These are phyloP conservation scores for Pyracantha coccinea DNA, from an alignment of 331 rosid genomes.

Conservation along the genomic window DNA sequence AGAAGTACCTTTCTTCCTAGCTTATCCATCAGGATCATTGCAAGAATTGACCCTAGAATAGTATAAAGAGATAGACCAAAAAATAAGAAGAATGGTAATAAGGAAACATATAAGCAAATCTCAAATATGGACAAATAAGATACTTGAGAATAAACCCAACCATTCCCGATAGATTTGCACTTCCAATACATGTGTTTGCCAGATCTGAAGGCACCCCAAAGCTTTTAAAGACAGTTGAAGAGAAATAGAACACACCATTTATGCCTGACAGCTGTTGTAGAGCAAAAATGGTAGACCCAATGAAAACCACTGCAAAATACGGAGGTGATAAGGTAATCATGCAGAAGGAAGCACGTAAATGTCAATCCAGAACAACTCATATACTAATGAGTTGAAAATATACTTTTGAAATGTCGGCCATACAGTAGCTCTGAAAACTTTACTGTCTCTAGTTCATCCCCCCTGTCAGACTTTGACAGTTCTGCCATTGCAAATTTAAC, in stretches of 20 bases:
- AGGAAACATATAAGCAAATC: neutral
- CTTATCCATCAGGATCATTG: constrained; percentile 92
- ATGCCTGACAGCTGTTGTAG: constrained; percentile 99
- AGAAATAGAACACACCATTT: constrained; percentile 96
- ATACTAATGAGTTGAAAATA: neutral
- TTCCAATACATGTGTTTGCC: constrained; percentile 84
- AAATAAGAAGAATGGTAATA: neutral
- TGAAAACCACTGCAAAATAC: constrained; percentile 97
- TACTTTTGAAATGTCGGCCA: constrained; percentile 84
- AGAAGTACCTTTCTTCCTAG: constrained; percentile 90
- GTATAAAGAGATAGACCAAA: neutral
- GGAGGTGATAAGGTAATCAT: constrained; percentile 27
- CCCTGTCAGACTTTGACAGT: constrained; percentile 69
- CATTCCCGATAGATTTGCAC: constrained; percentile 70
- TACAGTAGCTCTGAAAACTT: constrained; percentile 62
- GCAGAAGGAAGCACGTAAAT: constrained; percentile 32
- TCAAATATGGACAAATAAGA: constrained; percentile 3
- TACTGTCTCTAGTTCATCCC: constrained; percentile 67
- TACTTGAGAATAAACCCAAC: constrained; percentile 10
- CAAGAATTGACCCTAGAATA: constrained; percentile 67
- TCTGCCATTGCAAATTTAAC: constrained; percentile 74
- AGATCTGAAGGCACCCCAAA: constrained; percentile 79
- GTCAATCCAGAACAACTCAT: constrained; percentile 16
- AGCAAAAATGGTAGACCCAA: constrained; percentile 98
- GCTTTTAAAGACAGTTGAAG: constrained; percentile 94